Base-by-base conservation (phyloP, 352 stramenopile genomes). In the Peronosclerospora sorghi region DNA sequence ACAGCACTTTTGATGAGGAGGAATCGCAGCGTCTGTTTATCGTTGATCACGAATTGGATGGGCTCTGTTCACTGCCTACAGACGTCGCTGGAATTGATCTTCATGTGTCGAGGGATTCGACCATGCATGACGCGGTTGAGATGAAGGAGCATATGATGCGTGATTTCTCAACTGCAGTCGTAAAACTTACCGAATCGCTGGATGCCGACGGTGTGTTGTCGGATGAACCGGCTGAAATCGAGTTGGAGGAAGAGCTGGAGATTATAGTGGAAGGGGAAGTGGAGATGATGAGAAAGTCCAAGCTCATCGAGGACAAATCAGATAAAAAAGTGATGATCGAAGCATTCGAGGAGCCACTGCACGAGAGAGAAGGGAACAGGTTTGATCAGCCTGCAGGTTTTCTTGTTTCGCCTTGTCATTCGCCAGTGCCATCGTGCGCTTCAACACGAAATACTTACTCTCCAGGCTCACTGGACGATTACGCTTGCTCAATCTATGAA, bases 401-500 rank as follows among this genome's bases (percentile, higher is more conserved):
- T n/a, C 20, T 34, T 35, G 24, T 28, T 32, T 32, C 37, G 17
- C 19, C 37, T 23, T 20, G 12, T 5, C 27, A 51, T 17, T 48
- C 29, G 17, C 29, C 35, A 35, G 27, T 41, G 23, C 39, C 23
- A 5, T 41, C 29, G 2, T 18, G 18, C 35, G 15, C 21, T 26
- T 7, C 18, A 28, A 41, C 38, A 30, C 27, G 32, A 37, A 38
- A 32, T 8, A 23, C 54, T 35, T 76, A 73, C 48, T 62, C 58
- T 10, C 59, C 65, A 18, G 62, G 63, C 5, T 42, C 59, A 14
- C 34, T 59, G n/a, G 63, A 81, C 36, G 68, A 81, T 42, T 81
- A 81, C 37, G 57, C 56, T 15, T 56, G 56, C 41, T 65, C 69
- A 23, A 77, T 81, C 48, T 75, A 77, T 45, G 54, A 66, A 53